Conservation (phyloP, 2,329 filamentous ascomycete genomes). For the Pseudodiploospora longispora region DNA sequence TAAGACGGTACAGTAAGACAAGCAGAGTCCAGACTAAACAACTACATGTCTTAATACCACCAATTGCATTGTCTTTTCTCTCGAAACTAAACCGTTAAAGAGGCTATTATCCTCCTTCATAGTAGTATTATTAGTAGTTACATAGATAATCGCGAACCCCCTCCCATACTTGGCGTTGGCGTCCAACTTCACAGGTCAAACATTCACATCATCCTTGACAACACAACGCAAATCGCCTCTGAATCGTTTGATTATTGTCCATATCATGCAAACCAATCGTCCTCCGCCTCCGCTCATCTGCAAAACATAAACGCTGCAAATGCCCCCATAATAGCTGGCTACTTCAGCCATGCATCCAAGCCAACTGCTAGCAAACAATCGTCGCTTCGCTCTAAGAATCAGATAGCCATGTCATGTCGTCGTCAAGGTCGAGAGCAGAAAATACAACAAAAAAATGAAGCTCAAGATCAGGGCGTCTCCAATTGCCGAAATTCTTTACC, state of each 20-base stretch:
- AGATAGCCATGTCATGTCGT: slow-evolving; percentile 14
- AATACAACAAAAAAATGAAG: slow-evolving; percentile 4
- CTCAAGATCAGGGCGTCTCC: too few species aligned
- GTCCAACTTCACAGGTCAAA: too few species aligned
- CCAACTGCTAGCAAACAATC: slow-evolving; percentile 3
- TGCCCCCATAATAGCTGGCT: neutral
- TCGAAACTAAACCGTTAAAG: too few species aligned
- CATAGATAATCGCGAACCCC: too few species aligned
- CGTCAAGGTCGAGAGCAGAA: slow-evolving; percentile 9
- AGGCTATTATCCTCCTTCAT: too few species aligned
- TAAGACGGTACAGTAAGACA: slow-evolving; percentile 3
- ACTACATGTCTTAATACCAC: too few species aligned
- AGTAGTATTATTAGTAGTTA: too few species aligned
- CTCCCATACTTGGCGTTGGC: too few species aligned
- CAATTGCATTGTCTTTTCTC: too few species aligned
- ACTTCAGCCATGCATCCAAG: slow-evolving; percentile 3
- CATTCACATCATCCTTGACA: too few species aligned
- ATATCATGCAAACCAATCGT: neutral
- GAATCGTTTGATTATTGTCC: neutral
- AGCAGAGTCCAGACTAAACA: neutral
- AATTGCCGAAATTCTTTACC: too few species aligned
- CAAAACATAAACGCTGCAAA: neutral
- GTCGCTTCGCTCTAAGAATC: slow-evolving; percentile 12
- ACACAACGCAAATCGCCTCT: too few species aligned
- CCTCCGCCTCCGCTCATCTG: neutral